These are phyloP conservation scores for Cucumis melo DNA, from an alignment of 306 rosid species.

Conservation along the genomic window DNA sequence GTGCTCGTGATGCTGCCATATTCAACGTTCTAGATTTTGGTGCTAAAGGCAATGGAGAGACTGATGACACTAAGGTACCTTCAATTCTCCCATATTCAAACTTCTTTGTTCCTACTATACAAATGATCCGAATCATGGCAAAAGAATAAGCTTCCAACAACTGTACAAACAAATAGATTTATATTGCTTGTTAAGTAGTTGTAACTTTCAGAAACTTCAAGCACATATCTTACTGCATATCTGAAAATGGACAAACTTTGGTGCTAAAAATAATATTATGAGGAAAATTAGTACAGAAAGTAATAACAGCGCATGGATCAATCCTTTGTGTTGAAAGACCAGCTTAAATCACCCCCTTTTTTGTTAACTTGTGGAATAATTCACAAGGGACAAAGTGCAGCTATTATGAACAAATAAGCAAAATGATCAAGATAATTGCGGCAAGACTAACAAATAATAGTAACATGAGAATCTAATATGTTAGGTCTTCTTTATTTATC, in stretches of 20 bases:
- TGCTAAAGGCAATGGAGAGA: constrained; percentile 73
- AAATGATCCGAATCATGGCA: background rate
- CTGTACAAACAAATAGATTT: background rate
- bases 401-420: background rate
- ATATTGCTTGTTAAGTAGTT: background rate
- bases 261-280: background rate
- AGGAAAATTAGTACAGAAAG: background rate
- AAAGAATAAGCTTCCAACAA: background rate
- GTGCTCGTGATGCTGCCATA: constrained; percentile 21
- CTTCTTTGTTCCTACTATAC: background rate
- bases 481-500: background rate
- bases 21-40: constrained; percentile 76
- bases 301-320: background rate
- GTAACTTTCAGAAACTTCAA: background rate
- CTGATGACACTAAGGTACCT: constrained; percentile 83
- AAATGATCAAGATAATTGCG: background rate
- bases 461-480: background rate
- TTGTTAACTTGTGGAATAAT: background rate
- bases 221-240: background rate
- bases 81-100: background rate
- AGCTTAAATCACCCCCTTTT: background rate
- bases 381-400: background rate
- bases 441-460: background rate
- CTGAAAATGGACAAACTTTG: background rate
- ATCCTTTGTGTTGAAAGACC: background rate